Base-by-base conservation (phyloP, 2,329 filamentous ascomycete genomes). In the Nigrospora sphaerica region DNA sequence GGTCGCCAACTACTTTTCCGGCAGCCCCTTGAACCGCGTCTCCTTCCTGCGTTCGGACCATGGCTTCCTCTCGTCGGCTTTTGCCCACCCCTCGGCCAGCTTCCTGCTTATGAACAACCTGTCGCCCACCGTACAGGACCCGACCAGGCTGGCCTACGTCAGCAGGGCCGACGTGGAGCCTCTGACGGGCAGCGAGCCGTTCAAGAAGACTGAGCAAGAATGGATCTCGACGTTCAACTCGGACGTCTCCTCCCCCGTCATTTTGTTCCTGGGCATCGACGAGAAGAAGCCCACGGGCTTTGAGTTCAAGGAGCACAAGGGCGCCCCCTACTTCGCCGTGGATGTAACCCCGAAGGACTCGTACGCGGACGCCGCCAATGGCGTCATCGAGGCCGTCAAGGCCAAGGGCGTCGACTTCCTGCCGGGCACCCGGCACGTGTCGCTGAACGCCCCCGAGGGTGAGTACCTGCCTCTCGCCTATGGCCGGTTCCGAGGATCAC, bases 231-330 rank as follows among this genome's bases (percentile, higher is more conserved):
- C 75, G 32, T 96, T 83, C 64, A 84, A 95, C 67, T 95, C 88
- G 31, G 70, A 74, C 5, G 70, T 78, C 45, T 80, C 80, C 14
- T 66, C 73, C 17, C 85, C 90, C 3, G 77, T 88, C 51, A 72
- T 96, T 44, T 73, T 97, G 44, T 96, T 97, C 62, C 70, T 97
- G 28, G 92, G 92, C 0, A 67, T 96, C 41, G 82, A 95, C 54
- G 89, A 95, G 56, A 66, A 64, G 55, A 52, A 63, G 39, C 59
- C 63, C 16, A 57, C 60, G 31, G 76, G 70, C 0, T 77, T 86
- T 44, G 60, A 73, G 49, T 85, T 84, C 59, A 82, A 81, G 49
- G 80, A 81, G 41, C 95, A 95, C 62, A 78, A 73, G 32, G 93
- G 92, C 3, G 75, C 77, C 42, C 91, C 93, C 2, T 95, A 83